Percentiles rank a stretch among this genome's conserved stretches.
Evolutionary conservation across 1,139 yeast species (phyloP).

Genomic region (Suhomyces panamericanus): DNA sequence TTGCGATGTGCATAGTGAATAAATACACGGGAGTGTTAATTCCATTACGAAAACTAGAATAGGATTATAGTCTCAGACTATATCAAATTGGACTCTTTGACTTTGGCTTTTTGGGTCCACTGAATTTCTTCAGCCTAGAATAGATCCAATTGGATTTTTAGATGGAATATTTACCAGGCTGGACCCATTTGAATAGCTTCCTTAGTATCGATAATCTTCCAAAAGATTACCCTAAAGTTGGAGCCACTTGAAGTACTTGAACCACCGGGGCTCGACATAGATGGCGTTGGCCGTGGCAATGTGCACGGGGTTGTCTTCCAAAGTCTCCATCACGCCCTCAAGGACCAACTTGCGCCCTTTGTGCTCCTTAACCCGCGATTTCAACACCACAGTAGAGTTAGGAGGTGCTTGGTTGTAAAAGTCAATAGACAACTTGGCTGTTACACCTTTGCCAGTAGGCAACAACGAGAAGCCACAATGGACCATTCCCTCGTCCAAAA

Average conservation of each 20-base stretch:
- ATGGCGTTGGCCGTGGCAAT: slow-evolving; percentile 63
- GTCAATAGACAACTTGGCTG: slow-evolving; percentile 71
- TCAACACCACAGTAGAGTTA: slow-evolving; percentile 62
- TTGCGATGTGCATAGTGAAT: too few species aligned
- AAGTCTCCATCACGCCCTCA: slow-evolving; percentile 59
- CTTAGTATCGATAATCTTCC: too few species aligned
- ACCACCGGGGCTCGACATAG: slow-evolving; percentile 80
- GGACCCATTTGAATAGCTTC: too few species aligned
- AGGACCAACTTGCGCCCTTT: slow-evolving; percentile 84
- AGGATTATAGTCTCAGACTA: too few species aligned
- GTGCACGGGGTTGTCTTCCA: slow-evolving; percentile 30
- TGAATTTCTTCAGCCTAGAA: too few species aligned
- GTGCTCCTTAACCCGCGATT: slow-evolving; percentile 63
- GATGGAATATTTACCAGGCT: too few species aligned
- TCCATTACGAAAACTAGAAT: too few species aligned
- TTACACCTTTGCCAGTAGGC: slow-evolving; percentile 89
- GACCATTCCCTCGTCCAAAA: slow-evolving; percentile 85
- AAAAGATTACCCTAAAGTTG: too few species aligned
- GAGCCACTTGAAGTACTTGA: slow-evolving; percentile 67
- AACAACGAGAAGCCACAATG: slow-evolving; percentile 80
- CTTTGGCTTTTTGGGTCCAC: too few species aligned
- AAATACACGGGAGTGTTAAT: too few species aligned
- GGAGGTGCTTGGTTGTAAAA: slow-evolving; percentile 70
- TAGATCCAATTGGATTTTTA: too few species aligned
- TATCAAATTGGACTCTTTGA: too few species aligned